phyloP scores from a whole-genome alignment of 225 moss, liverwort and hornwort species.

The Anthoceros angustus region DNA sequence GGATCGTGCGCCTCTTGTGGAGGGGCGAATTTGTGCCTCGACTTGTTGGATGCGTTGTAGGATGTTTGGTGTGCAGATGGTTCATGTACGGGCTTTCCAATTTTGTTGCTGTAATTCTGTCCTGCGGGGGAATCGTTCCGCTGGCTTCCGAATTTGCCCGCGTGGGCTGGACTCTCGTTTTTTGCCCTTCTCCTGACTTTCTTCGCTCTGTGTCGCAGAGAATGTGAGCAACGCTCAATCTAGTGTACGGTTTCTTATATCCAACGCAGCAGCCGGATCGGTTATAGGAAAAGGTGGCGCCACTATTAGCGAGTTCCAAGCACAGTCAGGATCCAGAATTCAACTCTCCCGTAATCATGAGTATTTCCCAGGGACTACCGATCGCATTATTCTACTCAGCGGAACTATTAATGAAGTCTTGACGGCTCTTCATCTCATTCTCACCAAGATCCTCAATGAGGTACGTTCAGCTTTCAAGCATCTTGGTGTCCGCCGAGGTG shows the following conservation, averaged over 20 bases:
- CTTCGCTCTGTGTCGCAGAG: conserved; percentile 12
- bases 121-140: too few species aligned
- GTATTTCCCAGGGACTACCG: conserved; percentile 40
- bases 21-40: too few species aligned
- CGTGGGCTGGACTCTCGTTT: background rate
- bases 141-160: too few species aligned
- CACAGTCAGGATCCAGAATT: conserved; percentile 30
- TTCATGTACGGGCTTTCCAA: too few species aligned
- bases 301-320: conserved; percentile 38
- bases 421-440: conserved; percentile 34
- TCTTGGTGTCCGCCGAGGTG: background rate
- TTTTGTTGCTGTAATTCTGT: too few species aligned
- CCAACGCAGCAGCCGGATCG: conserved; percentile 39
- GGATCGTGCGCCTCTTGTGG: too few species aligned
- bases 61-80: too few species aligned
- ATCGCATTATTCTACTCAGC: conserved; percentile 31
- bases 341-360: conserved; percentile 41
- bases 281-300: conserved; percentile 46
- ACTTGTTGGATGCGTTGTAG: too few species aligned
- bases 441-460: conserved; percentile 34
- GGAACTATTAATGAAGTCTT: conserved; percentile 30
- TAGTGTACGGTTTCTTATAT: conserved; percentile 41
- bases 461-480: conserved; percentile 3
- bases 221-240: conserved; percentile 27
- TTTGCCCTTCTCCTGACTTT: background rate